Evolutionary conservation across 108 stramenopile genomes (phyloP), one percentile per base, ranked within the genome.

Genomic region (Bacterosira constricta): DNA sequence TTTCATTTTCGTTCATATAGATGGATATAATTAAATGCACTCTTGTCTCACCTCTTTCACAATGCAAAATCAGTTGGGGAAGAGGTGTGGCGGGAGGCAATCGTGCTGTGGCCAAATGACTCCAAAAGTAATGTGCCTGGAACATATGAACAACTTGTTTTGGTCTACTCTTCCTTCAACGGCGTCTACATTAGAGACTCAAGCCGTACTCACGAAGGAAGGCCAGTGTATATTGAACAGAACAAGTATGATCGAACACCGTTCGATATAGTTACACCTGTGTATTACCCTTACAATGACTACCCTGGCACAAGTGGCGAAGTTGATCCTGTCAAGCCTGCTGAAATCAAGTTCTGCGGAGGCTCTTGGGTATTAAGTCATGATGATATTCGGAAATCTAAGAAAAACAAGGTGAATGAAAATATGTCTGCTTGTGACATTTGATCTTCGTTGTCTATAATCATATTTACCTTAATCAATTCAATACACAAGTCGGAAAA

Each of bases 311-410:
- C n/a, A n/a, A n/a, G 5, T 1, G 9, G 0, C 4, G 4, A 37
- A 21, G 7, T 0, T 3, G 57, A 58, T 20, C 57, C 31, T 7
- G 34, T 58, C 20, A 23, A 21, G 20, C 57, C 57, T 4, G 31
- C 57, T 6, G 57, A 58, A 21, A 13, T 58, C 36, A 30, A 21
- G 5, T 58, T 34, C 20, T 58, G 57, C 34, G 35, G 35, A 20
- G 57, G 57, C n/a, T 13, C 15, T 20, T 58, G 57, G 57, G 9
- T 58, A 21, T 36, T 58, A 23, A 21, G 10, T n/a, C 57, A 58
- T 37, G 36, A 58, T 34, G 30, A 37, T 15, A 58, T 58, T 36
- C 32, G 36, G 15, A 58, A 39, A 20, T 36, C 32, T 13, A 2
- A 18, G 34, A 29, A 25, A 12, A 2, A 27, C 21, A 17, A 44